These are phyloP conservation scores for Neopestalotiopsis clavispora DNA, from an alignment of 2,329 filamentous ascomycete species.

Conservation along the genomic window DNA sequence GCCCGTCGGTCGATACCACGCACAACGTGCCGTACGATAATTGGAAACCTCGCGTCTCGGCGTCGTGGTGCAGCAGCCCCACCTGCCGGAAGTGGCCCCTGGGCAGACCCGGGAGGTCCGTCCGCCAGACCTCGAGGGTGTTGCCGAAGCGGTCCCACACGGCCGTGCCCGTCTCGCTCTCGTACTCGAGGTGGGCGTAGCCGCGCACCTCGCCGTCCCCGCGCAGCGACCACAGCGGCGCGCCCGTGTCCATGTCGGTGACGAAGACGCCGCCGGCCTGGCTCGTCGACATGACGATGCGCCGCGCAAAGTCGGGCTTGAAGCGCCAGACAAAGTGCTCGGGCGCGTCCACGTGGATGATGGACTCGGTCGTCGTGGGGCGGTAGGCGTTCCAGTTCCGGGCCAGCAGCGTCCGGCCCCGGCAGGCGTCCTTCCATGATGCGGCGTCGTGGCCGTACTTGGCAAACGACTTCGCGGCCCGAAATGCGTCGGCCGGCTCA, in stretches of 20 bases:
- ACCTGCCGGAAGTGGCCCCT: slow-evolving; percentile 45
- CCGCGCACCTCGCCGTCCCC: slow-evolving; percentile 39
- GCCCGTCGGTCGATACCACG: slow-evolving; percentile 47
- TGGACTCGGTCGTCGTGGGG: slow-evolving; percentile 42
- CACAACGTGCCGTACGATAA: slow-evolving; percentile 47
- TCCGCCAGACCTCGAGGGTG: slow-evolving; percentile 49
- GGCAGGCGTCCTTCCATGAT: slow-evolving; percentile 51
- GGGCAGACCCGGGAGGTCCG: slow-evolving; percentile 36
- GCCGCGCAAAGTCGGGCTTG: slow-evolving; percentile 48
- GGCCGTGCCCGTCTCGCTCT: slow-evolving; percentile 43
- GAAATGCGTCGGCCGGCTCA: slow-evolving; percentile 16
- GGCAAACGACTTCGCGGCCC: slow-evolving; percentile 32
- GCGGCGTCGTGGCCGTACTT: slow-evolving; percentile 37
- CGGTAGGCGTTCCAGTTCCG: slow-evolving; percentile 41
- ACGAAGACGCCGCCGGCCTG: slow-evolving; percentile 50
- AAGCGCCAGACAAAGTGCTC: slow-evolving; percentile 50
- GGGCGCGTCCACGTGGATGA: slow-evolving; percentile 42
- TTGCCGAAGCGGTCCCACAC: slow-evolving; percentile 50
- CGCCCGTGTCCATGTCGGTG: slow-evolving; percentile 49
- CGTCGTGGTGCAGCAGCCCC: slow-evolving; percentile 45
- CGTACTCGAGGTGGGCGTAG: slow-evolving; percentile 52
- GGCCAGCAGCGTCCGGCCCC: slow-evolving; percentile 42
- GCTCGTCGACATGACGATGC: slow-evolving; percentile 49
- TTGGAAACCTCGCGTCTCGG: slow-evolving; percentile 50
- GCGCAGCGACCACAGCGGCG: slow-evolving; percentile 40